phyloP scores from a whole-genome alignment of 495 filamentous ascomycete genomes.

The Clohesyomyces aquaticus region DNA sequence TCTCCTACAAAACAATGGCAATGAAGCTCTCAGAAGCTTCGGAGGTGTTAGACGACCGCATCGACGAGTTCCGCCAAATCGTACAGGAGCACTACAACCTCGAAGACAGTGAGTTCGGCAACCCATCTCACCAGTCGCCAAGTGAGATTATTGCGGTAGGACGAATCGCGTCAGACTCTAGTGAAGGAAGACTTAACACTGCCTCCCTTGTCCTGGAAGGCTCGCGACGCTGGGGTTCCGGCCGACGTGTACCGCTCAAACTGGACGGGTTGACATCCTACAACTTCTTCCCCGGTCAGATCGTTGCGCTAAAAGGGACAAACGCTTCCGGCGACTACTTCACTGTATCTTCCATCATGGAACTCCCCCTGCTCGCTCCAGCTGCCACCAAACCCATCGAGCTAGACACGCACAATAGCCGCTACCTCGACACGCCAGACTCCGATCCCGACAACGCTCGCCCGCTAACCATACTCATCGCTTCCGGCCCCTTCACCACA shows the following conservation, averaged over 20 bases:
- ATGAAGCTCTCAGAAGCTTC: slow-evolving; percentile 93
- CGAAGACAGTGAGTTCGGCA: slow-evolving; percentile 83
- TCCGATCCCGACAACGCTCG: slow-evolving; percentile 45
- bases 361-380: slow-evolving; percentile 69
- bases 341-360: slow-evolving; percentile 73
- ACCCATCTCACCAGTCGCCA: slow-evolving; percentile 79
- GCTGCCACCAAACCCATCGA: slow-evolving; percentile 65
- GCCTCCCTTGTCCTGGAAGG: slow-evolving; percentile 86
- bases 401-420: slow-evolving; percentile 66
- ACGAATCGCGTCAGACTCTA: slow-evolving; percentile 82
- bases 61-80: slow-evolving; percentile 78
- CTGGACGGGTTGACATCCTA: slow-evolving; percentile 67
- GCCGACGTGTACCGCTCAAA: slow-evolving; percentile 77
- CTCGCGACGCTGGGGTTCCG: slow-evolving; percentile 81
- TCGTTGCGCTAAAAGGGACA: slow-evolving; percentile 81
- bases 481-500: slow-evolving; percentile 86
- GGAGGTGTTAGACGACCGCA: slow-evolving; percentile 90
- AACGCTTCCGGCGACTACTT: slow-evolving; percentile 88
- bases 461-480: slow-evolving; percentile 75
- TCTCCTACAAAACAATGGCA: slow-evolving; percentile 88
- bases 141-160: slow-evolving; percentile 88
- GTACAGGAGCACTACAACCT: slow-evolving; percentile 76
- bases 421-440: slow-evolving; percentile 47
- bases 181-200: slow-evolving; percentile 80
- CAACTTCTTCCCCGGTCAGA: slow-evolving; percentile 94